Percentiles rank a stretch among this genome's conserved stretches.
Evolutionary conservation across 2,329 filamentous ascomycete genomes (phyloP).

Genomic region (Penicillium sp.): DNA sequence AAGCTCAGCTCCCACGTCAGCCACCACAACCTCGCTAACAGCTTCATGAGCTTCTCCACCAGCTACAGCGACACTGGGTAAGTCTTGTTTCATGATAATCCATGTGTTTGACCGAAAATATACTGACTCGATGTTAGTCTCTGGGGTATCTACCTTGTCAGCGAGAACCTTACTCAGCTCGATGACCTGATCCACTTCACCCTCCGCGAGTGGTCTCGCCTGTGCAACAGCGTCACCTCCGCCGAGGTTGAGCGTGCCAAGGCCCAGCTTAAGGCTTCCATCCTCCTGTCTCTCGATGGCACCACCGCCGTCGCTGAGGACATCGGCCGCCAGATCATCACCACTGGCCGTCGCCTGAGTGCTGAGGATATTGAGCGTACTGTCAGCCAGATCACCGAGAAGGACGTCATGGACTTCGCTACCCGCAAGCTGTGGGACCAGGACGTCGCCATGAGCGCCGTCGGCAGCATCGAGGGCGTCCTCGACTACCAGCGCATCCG

Average conservation of each 20-base stretch:
- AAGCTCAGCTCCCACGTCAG: constrained; percentile 94
- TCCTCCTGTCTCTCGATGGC: constrained; percentile 94
- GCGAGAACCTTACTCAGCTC: constrained; percentile 79
- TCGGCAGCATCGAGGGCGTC: constrained; percentile 85
- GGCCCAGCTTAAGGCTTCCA: constrained; percentile 97
- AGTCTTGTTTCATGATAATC: constrained; percentile 33
- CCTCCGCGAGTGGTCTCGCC: constrained; percentile 95
- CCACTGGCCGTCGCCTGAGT: constrained; percentile 85
- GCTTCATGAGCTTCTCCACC: constrained; percentile 99
- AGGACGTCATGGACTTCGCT: constrained; percentile 96
- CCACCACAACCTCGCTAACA: constrained; percentile 94
- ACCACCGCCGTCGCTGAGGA: constrained; percentile 97
- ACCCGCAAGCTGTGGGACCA: constrained; percentile 96
- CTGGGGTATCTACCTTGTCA: constrained; percentile 98
- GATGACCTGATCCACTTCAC: constrained; percentile 98
- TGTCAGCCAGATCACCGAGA: constrained; percentile 84
- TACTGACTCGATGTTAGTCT: constrained; percentile 59
- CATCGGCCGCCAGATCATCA: constrained; percentile 97
- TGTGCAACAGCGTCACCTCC: constrained; percentile 81
- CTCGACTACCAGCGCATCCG: constrained; percentile 56
- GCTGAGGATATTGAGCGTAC: constrained; percentile 93
- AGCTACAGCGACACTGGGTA: constrained; percentile 99
- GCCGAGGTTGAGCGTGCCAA: constrained; percentile 97
- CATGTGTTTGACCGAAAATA: constrained; percentile 21
- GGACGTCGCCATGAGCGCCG: constrained; percentile 89